Evolutionary conservation across 148 eudicot genomes (phyloP).

Genomic region (Nepenthes gracilis): DNA sequence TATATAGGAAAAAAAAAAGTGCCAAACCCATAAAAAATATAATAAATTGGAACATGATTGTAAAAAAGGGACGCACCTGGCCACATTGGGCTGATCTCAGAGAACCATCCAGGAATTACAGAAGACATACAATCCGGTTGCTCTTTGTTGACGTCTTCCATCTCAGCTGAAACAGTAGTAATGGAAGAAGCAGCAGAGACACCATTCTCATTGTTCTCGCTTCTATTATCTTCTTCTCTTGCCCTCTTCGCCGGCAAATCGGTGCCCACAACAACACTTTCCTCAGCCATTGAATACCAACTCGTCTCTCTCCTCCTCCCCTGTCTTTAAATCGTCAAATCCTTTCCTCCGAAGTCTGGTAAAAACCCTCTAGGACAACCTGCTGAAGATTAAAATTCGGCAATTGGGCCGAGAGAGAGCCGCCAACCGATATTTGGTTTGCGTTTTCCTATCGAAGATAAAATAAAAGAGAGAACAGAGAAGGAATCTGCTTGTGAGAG

Average conservation of each 20-base stretch:
- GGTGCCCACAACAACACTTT: slow-evolving; percentile 12
- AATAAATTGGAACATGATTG: neutral
- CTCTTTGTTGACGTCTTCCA: slow-evolving; percentile 4
- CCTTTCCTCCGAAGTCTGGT: neutral
- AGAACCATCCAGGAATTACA: slow-evolving; percentile 91
- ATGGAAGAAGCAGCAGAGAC: slow-evolving; percentile 5
- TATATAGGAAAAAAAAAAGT: neutral
- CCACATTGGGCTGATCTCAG: slow-evolving; percentile 99
- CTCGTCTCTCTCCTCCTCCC: no score
- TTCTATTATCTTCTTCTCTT: slow-evolving; percentile 22
- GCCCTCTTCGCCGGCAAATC: slow-evolving; percentile 41
- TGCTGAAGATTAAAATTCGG: neutral
- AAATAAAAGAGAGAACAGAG: neutral
- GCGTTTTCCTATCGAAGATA: no score
- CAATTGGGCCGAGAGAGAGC: neutral
- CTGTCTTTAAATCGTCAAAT: slow-evolving; percentile 3
- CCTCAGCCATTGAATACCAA: slow-evolving; percentile 25
- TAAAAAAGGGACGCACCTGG: slow-evolving; percentile 46
- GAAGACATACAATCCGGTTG: slow-evolving; percentile 31
- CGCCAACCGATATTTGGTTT: slow-evolving; percentile 4
- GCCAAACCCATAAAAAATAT: neutral
- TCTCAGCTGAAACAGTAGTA: slow-evolving; percentile 13
- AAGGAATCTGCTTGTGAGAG: slow-evolving; percentile 11
- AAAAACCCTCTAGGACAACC: neutral
- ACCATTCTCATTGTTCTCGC: slow-evolving; percentile 12